Evolutionary conservation across 495 filamentous ascomycete species (phyloP).

Genomic region (Articulospora tetracladia): DNA sequence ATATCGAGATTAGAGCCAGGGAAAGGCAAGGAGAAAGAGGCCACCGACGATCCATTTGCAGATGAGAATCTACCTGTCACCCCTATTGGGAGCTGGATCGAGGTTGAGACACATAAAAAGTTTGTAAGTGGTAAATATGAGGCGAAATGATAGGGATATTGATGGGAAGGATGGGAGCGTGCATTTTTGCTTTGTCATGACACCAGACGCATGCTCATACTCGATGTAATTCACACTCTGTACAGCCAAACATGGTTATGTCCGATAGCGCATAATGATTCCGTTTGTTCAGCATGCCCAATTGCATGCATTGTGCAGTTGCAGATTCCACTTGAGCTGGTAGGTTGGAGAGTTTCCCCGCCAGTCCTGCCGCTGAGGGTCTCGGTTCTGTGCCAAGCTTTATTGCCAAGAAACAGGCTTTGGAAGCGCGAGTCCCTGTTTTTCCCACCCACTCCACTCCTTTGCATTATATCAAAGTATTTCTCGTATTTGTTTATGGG

Average conservation of each 20-base stretch:
- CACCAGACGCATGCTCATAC: background rate
- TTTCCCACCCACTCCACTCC: background rate
- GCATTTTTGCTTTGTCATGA: background rate
- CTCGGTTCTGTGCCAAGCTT: background rate
- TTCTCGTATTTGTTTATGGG: too few relatives aligned
- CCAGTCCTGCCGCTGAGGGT: background rate
- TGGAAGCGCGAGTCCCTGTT: background rate
- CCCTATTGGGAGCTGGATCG: slow-evolving; percentile 59
- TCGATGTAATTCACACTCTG: slow-evolving; percentile 3
- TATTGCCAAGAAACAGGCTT: slow-evolving; percentile 1
- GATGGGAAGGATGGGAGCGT: background rate
- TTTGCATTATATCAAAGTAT: too few relatives aligned
- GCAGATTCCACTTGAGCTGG: too few relatives aligned
- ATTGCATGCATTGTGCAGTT: background rate
- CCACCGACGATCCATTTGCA: slow-evolving; percentile 25
- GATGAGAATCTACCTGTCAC: slow-evolving; percentile 25
- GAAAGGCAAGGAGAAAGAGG: slow-evolving; percentile 24
- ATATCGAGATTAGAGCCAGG: slow-evolving; percentile 19
- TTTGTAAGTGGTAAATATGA: slow-evolving; percentile 78
- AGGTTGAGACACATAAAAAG: slow-evolving; percentile 67
- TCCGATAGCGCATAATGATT: too few relatives aligned
- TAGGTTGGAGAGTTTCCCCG: too few relatives aligned
- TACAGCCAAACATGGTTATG: slow-evolving; percentile 1
- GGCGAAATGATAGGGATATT: slow-evolving; percentile 24
- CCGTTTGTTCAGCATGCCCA: background rate